Evolutionary conservation across 768 basidiomycete species (phyloP).

Genomic region (Dacryopinax spathularia): DNA sequence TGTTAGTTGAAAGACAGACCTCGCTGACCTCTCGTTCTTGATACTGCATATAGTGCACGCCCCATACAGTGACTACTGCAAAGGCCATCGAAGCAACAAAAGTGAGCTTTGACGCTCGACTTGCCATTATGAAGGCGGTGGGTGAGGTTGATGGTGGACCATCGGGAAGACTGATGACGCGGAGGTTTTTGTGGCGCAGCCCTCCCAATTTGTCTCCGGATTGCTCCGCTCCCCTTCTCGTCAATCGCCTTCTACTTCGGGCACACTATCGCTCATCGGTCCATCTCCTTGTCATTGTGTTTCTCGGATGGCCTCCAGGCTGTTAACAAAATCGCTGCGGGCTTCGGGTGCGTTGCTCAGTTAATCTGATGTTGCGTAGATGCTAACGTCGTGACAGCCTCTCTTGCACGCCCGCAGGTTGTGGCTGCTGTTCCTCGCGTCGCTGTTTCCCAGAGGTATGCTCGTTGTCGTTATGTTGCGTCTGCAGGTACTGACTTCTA

Average conservation of each 20-base stretch:
- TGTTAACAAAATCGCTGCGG: slow-evolving; percentile 1
- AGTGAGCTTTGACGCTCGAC: slow-evolving; percentile 53
- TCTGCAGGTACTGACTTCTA: not conserved
- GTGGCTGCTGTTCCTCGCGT: slow-evolving; percentile 11
- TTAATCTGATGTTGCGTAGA: not conserved
- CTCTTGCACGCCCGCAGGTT: slow-evolving; percentile 10
- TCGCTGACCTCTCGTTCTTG: slow-evolving; percentile 60
- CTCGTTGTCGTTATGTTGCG: not conserved
- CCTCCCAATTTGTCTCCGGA: not conserved
- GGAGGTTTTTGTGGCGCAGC: not conserved
- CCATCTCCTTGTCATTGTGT: not conserved
- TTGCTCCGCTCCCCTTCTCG: not conserved
- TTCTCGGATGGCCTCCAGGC: slow-evolving; percentile 1
- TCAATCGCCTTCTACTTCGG: not conserved
- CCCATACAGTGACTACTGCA: slow-evolving; percentile 65
- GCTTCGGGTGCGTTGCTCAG: not conserved
- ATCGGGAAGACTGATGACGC: not conserved
- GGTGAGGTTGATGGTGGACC: not conserved
- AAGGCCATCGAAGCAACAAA: slow-evolving; percentile 50
- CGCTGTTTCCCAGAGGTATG: slow-evolving; percentile 10
- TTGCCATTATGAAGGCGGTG: not conserved
- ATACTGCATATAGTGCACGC: slow-evolving; percentile 74
- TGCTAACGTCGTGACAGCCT: slow-evolving; percentile 5
- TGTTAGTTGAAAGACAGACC: not conserved
- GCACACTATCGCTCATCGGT: not conserved